A percentile compares a stretch with the other conserved stretches of the same genome.
Conservation (phyloP, 176 grass and related monocot genomes). For the Leersia perrieri region DNA sequence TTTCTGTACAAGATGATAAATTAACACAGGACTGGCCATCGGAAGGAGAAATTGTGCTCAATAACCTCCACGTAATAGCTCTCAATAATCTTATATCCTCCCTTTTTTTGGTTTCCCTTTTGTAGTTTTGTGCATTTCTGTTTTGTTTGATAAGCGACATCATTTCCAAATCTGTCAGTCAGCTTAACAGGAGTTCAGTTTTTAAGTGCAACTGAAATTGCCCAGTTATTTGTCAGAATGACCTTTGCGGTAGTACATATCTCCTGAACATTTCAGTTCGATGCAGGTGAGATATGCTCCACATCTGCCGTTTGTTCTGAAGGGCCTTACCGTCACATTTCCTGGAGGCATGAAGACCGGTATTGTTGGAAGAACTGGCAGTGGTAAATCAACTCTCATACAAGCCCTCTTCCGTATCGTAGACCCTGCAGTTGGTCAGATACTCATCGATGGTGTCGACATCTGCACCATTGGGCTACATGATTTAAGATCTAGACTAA, state of each 20-base stretch:
- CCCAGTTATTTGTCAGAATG: neutral
- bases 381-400: slow-evolving; percentile 92
- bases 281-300: slow-evolving; percentile 70
- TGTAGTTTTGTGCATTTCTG: neutral
- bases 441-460: slow-evolving; percentile 68
- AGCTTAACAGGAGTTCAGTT: neutral
- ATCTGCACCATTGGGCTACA: slow-evolving; percentile 86
- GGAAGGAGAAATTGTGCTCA: slow-evolving; percentile 59
- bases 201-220: neutral
- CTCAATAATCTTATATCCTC: neutral
- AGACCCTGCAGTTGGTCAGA: slow-evolving; percentile 66
- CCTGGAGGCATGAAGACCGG: slow-evolving; percentile 81
- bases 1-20: slow-evolving; percentile 46
- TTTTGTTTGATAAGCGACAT: neutral
- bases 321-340: slow-evolving; percentile 67
- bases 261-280: slow-evolving; percentile 9
- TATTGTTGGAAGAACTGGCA: slow-evolving; percentile 89
- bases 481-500: slow-evolving; percentile 78
- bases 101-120: neutral
- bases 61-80: slow-evolving; percentile 55
- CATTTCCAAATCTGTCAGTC: neutral
- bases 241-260: neutral
- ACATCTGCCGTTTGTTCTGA: slow-evolving; percentile 74
- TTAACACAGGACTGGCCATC: slow-evolving; percentile 50
- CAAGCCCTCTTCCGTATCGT: slow-evolving; percentile 84